Base-by-base conservation (phyloP, 768 basidiomycete genomes). In the Wakefieldia striispora region DNA sequence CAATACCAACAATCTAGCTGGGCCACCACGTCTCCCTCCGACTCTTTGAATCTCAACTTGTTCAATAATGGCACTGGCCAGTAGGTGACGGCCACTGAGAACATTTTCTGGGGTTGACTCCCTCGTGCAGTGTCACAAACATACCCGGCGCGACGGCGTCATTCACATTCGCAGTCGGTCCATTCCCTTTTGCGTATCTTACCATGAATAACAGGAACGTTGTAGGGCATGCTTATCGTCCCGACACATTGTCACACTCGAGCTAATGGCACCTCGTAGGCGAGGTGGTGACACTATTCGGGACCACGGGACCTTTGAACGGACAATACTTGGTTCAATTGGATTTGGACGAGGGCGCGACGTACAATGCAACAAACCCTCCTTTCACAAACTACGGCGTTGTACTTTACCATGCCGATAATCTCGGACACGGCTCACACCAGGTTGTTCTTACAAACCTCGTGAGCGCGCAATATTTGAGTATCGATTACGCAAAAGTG, bases 51-150 rank as follows among this genome's bases (percentile, higher is more conserved):
- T 33, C 55, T 69, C 23, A 70, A 71, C 29, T 59, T 69, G 20
- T 79, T 75, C 53, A 65, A 57, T 12, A 75, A 75, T 8, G 68
- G 73, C 39, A 69, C 73, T 20, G 76, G 72, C 47, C 76, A 74
- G 76, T 66, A 47, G 40, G 65, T 58, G 34, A 35, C 24, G 16
- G n/a, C 17, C 9, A 7, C 34, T 20, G n/a, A 34, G 43, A 43
- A 9, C 13, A 26, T 37, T 45, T 13, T 35, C 40, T 35, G 12
- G 3, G 10, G 16, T 36, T 56, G 29, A 61, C 40, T 20, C 40
- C 41, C 17, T 21, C 12, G 4, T 21, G 31, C 31, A 77, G 74
- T 26, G 57, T 68, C 34, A 73, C 74, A 7, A 53, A 61, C 13
- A 57, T 59, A n/a, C 58, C 62, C 4, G 55, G 57, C 8, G 72